Evolutionary conservation across 2,329 filamentous ascomycete species (phyloP).

Genomic region (Esteya vermicola): DNA sequence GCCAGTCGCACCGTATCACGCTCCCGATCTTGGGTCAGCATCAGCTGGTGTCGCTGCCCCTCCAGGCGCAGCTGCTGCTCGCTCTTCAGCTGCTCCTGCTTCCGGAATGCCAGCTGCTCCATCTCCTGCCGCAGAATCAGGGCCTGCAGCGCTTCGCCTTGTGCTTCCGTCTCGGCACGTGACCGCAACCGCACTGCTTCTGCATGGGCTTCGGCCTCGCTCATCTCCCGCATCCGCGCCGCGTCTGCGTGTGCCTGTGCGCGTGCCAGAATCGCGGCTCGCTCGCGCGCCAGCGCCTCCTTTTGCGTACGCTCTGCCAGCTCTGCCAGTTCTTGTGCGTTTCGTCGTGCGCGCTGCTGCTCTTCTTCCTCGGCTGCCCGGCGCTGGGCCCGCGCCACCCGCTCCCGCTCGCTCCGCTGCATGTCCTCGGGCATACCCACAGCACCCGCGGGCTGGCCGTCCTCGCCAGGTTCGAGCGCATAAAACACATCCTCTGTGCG

Average conservation of each 20-base stretch:
- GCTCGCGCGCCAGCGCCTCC: slow-evolving; percentile 26
- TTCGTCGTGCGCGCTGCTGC: slow-evolving; percentile 30
- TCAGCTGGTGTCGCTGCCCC: slow-evolving; percentile 25
- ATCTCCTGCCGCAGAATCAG: slow-evolving; percentile 9
- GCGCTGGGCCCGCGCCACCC: slow-evolving; percentile 30
- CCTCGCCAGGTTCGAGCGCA: slow-evolving; percentile 24
- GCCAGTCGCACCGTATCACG: slow-evolving; percentile 30
- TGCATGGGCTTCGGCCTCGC: slow-evolving; percentile 32
- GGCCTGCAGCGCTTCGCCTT: slow-evolving; percentile 4
- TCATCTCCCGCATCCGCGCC: not conserved
- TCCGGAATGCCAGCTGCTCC: slow-evolving; percentile 29
- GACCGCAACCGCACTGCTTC: slow-evolving; percentile 15
- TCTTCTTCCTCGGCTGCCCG: slow-evolving; percentile 32
- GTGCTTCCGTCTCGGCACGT: slow-evolving; percentile 3
- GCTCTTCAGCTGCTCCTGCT: slow-evolving; percentile 28
- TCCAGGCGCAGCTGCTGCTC: slow-evolving; percentile 33
- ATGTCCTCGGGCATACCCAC: slow-evolving; percentile 37
- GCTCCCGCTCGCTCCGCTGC: slow-evolving; percentile 32
- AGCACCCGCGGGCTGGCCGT: slow-evolving; percentile 38
- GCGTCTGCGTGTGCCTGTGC: not conserved
- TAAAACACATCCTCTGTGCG: slow-evolving; percentile 40
- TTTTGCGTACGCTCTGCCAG: slow-evolving; percentile 30
- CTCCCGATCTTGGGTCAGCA: slow-evolving; percentile 34
- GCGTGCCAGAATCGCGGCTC: not conserved
- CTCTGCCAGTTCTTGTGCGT: slow-evolving; percentile 34